phyloP scores from a whole-genome alignment of 768 basidiomycete genomes.

The Galerina sulciceps region DNA sequence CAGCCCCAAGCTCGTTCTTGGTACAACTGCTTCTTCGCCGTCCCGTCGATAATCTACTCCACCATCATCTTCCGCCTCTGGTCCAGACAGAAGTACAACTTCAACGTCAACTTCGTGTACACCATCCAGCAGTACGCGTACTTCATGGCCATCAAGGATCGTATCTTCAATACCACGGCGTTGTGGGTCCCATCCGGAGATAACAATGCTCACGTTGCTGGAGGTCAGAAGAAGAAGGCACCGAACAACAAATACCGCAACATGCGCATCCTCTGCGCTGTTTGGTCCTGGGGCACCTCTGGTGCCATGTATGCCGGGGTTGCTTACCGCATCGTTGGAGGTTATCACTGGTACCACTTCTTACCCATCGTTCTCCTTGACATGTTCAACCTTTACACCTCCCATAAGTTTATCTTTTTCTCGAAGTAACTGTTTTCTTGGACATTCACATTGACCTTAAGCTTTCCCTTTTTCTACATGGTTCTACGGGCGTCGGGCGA shows the following conservation, averaged over 20 bases:
- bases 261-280: constrained; percentile 29
- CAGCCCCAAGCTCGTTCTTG: constrained; percentile 26
- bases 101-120: constrained; percentile 30
- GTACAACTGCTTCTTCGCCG: constrained; percentile 30
- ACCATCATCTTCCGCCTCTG: constrained; percentile 29
- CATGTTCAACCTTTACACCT: constrained; percentile 22
- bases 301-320: constrained; percentile 20
- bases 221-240: constrained; percentile 23
- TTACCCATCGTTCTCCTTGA: constrained; percentile 23
- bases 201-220: constrained; percentile 23
- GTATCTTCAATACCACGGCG: constrained; percentile 29
- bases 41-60: constrained; percentile 30
- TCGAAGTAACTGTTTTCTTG: constrained; percentile 2
- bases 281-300: constrained; percentile 26
- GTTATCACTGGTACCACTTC: constrained; percentile 27
- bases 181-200: constrained; percentile 31
- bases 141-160: constrained; percentile 32
- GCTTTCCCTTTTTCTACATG: too few species aligned
- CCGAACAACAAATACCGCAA: constrained; percentile 31
- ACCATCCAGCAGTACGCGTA: constrained; percentile 32
- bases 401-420: constrained; percentile 28
- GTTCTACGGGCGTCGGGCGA: too few species aligned
- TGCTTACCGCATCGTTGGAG: constrained; percentile 22
- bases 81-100: constrained; percentile 29
- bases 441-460: too few species aligned